Base-by-base conservation (phyloP, 306 rosid genomes). In the Cicer bijugum region DNA sequence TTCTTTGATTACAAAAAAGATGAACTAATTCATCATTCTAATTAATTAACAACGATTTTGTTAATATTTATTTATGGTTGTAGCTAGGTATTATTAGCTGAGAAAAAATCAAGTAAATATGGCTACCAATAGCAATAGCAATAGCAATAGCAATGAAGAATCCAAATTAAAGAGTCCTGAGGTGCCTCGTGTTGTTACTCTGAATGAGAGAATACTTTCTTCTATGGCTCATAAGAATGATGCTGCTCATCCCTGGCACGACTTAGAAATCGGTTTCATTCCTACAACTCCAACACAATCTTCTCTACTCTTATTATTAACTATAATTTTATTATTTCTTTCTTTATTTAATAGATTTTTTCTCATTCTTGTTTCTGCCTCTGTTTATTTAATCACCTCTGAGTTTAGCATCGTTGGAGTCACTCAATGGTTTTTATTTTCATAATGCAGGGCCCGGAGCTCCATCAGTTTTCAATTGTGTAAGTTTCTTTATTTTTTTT, bases 231-330 rank as follows among this genome's bases (percentile, higher is more conserved):
- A 86, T 39, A 89, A 91, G 81, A 70, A 89, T 42, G 71, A 86
- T 53, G 97, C 97, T 59, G 97, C 97, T 78, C 97, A 92, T 79
- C 94, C 97, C 35, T 92, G 97, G 97, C 97, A 92, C 43, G 97
- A 92, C 78, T 80, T 92, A 45, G 94, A 92, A 83, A 91, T 91
- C 14, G 96, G 97, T 91, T 9, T 6, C 14, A 2, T 28, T 28
- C 35, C 35, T 28, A 3, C 35, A 28, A 28, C 35, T 28, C 35
- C 35, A 28, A 28, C 35, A 28, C 5, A 28, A 28, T 28, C 35
- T 28, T 28, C 35, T 28, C 35, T 11, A 11, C 14, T 6, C 40
- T 76, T 67, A 37, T 8, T 8, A 8, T 52, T 52, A 1, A 46
- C 23, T 69, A 35, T 57, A 63, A 37, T 65, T 65, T 1, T 42